Percentiles rank a stretch among this genome's conserved stretches.
These are phyloP conservation scores for Wickerhamomyces sp. DNA, from an alignment of 1,139 yeast genomes.

Conservation along the genomic window DNA sequence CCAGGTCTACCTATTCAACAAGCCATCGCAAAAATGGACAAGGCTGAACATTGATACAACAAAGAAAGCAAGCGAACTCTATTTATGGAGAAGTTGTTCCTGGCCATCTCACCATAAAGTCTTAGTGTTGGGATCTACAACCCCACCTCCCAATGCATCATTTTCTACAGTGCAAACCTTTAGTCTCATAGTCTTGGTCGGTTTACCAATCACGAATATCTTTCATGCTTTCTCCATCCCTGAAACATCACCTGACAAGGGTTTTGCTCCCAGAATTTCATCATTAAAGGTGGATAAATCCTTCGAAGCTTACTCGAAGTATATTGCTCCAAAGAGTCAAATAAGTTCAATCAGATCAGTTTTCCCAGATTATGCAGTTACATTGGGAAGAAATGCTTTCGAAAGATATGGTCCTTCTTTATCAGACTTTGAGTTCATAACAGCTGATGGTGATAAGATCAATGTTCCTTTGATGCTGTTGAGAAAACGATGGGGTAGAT, in stretches of 20 bases:
- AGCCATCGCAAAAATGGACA: constrained; percentile 62
- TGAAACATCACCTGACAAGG: constrained; percentile 17
- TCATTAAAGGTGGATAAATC: constrained; percentile 17
- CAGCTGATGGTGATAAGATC: constrained; percentile 60
- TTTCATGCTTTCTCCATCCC: constrained; percentile 26
- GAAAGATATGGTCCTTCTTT: constrained; percentile 60
- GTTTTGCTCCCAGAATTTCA: neutral
- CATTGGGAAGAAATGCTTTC: constrained; percentile 69
- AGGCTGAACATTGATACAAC: constrained; percentile 37
- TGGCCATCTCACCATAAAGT: constrained; percentile 78
- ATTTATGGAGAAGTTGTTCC: constrained; percentile 63
- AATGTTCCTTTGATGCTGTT: constrained; percentile 57
- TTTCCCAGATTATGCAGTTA: constrained; percentile 71
- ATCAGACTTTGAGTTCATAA: constrained; percentile 66
- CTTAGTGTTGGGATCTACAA: constrained; percentile 38
- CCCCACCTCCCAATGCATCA: constrained; percentile 39
- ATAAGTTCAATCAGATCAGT: constrained; percentile 63
- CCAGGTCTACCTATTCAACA: constrained; percentile 56
- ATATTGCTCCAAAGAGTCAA: constrained; percentile 65
- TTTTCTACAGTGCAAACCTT: constrained; percentile 56
- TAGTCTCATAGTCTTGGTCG: constrained; percentile 52
- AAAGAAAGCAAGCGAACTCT: constrained; percentile 37
- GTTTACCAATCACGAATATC: constrained; percentile 61
- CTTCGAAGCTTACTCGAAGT: constrained; percentile 70
- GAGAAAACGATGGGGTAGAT: constrained; percentile 71